Percentiles rank a stretch among this genome's conserved stretches.
Conservation (phyloP, 768 basidiomycete genomes). For the Boletus subparvulus region DNA sequence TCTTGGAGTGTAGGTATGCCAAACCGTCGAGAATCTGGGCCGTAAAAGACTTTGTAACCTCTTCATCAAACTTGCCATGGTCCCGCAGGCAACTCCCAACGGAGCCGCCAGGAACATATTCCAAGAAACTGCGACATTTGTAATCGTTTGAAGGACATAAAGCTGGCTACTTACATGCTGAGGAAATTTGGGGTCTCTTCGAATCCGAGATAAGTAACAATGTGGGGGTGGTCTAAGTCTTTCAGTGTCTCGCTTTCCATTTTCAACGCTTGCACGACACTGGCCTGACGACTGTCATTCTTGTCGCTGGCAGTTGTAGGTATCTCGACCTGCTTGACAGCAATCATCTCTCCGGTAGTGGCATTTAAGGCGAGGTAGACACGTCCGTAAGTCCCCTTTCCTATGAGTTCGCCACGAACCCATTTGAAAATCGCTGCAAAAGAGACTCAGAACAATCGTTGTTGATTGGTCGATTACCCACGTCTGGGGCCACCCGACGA, state of each 20-base stretch:
- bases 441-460: constrained; percentile 15
- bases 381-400: constrained; percentile 93
- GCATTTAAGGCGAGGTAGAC: constrained; percentile 96
- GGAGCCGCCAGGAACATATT: constrained; percentile 98
- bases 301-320: constrained; percentile 90
- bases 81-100: constrained; percentile 87
- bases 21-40: constrained; percentile 88
- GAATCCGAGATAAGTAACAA: constrained; percentile 95
- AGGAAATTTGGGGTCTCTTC: constrained; percentile 85
- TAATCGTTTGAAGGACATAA: neutral
- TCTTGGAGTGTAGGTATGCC: constrained; percentile 87
- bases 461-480: constrained; percentile 41
- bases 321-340: constrained; percentile 98
- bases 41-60: constrained; percentile 91
- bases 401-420: constrained; percentile 97
- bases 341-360: constrained; percentile 97
- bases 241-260: constrained; percentile 95
- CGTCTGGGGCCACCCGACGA: constrained; percentile 64
- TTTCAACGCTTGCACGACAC: constrained; percentile 88
- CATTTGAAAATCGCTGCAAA: constrained; percentile 87
- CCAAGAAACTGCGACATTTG: constrained; percentile 72
- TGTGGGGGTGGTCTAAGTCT: constrained; percentile 94
- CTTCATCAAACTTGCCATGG: constrained; percentile 90
- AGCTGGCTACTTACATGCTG: constrained; percentile 72
- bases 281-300: constrained; percentile 79